Conservation (phyloP, 345 rosid species). For the Rhodamnia rubescens region DNA sequence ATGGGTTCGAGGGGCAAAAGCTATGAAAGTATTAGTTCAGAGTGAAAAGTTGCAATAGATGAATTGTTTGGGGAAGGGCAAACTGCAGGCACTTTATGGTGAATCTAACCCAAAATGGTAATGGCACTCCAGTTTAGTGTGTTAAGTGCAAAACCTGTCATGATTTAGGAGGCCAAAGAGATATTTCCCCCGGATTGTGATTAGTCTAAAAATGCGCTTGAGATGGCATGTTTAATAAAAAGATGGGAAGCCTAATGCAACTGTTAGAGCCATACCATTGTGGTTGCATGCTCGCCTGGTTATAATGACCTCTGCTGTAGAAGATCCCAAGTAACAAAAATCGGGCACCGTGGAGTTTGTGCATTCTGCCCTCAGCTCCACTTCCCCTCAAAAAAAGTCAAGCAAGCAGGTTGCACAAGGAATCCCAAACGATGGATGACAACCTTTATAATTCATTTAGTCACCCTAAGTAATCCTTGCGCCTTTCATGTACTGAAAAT, state of each 20-base stretch:
- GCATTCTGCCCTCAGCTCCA: not conserved
- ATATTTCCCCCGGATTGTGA: not conserved
- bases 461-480: not conserved
- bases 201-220: not conserved
- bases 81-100: not conserved
- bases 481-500: not conserved
- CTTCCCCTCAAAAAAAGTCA: not conserved
- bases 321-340: not conserved
- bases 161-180: not conserved
- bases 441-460: not conserved
- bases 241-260: not conserved
- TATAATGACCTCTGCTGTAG: not conserved
- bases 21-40: not conserved
- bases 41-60: not conserved
- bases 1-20: not conserved
- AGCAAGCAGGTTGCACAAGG: not conserved
- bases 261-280: not conserved
- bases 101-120: not conserved
- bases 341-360: not conserved
- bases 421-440: not conserved
- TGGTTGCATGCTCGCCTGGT: not conserved
- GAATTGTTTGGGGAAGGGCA: not conserved
- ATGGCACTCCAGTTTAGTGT: not conserved
- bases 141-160: not conserved
- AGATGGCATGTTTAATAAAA: not conserved